These are phyloP conservation scores for Diaporthe vexans DNA, from an alignment of 2,329 filamentous ascomycete genomes.

Conservation along the genomic window DNA sequence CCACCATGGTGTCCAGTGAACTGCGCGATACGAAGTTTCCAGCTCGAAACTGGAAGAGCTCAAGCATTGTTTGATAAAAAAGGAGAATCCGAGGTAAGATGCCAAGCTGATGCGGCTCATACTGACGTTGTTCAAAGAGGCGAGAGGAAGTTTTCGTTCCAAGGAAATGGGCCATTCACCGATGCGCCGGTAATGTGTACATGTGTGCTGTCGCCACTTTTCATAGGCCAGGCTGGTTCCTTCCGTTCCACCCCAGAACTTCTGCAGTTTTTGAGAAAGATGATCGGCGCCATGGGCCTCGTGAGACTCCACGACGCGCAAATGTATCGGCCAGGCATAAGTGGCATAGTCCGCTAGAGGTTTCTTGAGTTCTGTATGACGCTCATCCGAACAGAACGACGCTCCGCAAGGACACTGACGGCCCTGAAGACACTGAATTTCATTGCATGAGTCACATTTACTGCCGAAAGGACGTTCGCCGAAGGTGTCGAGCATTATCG, in stretches of 20 bases:
- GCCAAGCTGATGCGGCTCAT: background rate
- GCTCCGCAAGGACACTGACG: no score
- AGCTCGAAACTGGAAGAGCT: no score
- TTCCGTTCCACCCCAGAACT: background rate
- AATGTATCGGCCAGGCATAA: background rate
- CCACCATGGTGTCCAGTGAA: background rate
- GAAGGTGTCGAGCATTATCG: background rate
- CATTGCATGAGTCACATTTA: no score
- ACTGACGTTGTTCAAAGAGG: no score
- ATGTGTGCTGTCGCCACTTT: background rate
- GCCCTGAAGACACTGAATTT: background rate
- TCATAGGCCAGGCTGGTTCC: background rate
- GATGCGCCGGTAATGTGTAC: no score
- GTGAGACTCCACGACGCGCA: background rate
- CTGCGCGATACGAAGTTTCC: background rate
- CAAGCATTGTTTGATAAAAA: no score
- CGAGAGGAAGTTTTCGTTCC: background rate
- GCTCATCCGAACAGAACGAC: no score
- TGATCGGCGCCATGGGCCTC: background rate
- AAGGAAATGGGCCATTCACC: no score
- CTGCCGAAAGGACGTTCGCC: no score
- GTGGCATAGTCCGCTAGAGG: background rate
- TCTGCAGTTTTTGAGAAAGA: background rate
- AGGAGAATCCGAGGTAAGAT: background rate
- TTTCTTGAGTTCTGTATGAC: no score